Evolutionary conservation across 305 asterid species (phyloP).

Genomic region (Fraxinus ornus): DNA sequence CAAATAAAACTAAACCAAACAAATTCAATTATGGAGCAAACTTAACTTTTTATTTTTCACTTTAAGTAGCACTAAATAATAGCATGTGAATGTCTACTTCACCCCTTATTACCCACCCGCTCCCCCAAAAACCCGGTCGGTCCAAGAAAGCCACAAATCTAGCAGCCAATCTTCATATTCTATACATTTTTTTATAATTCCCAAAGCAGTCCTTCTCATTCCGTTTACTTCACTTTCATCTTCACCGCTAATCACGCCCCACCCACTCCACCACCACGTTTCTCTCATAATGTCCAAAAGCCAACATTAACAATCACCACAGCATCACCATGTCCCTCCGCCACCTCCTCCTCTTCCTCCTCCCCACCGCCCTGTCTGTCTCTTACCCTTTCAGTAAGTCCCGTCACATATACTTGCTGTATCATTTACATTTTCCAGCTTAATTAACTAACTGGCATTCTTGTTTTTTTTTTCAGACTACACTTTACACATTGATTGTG

Average conservation of each 20-base stretch:
- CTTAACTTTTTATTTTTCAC: not conserved
- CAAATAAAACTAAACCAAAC: not conserved
- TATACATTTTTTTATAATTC: not conserved
- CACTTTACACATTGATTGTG: constrained; percentile 78
- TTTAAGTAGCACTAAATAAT: not conserved
- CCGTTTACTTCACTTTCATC: constrained; percentile 32
- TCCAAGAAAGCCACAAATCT: not conserved
- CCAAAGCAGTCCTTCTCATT: constrained; percentile 30
- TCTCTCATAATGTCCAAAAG: constrained; percentile 38
- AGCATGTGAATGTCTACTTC: not conserved
- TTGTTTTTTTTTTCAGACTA: constrained; percentile 38
- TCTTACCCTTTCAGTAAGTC: constrained; percentile 58
- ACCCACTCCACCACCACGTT: constrained; percentile 5
- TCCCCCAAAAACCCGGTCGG: not conserved
- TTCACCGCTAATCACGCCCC: constrained; percentile 38
- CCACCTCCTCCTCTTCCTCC: constrained; percentile 30
- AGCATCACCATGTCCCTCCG: constrained; percentile 41
- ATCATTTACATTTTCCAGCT: constrained; percentile 3
- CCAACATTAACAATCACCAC: constrained; percentile 29
- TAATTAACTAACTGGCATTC: not conserved
- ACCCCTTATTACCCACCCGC: not conserved
- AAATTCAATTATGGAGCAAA: not conserved
- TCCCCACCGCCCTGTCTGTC: constrained; percentile 31
- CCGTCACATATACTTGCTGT: not conserved
- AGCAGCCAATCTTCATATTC: not conserved